These are phyloP conservation scores for Cytospora paraplurivora DNA, from an alignment of 2,329 filamentous ascomycete genomes.

Conservation along the genomic window DNA sequence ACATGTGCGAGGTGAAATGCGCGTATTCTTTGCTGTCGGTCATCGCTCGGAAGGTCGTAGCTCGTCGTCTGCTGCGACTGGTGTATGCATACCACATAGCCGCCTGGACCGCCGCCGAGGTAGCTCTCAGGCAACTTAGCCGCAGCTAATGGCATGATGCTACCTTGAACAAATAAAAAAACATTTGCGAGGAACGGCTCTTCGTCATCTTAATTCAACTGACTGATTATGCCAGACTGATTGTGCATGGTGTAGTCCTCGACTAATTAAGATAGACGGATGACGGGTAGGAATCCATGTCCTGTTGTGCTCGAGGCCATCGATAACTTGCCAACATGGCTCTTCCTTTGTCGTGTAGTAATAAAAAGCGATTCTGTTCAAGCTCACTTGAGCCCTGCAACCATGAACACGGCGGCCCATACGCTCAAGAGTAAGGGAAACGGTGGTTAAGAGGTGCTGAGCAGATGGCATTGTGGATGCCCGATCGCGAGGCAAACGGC, in stretches of 20 bases:
- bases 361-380: background rate
- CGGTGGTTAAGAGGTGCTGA: background rate
- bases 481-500: constrained; percentile 21
- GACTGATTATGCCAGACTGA: background rate
- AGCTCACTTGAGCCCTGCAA: constrained; percentile 10
- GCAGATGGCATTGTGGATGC: constrained; percentile 19
- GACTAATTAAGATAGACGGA: background rate
- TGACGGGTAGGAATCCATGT: background rate
- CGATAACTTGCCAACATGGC: background rate
- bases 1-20: background rate
- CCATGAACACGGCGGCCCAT: background rate
- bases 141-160: background rate
- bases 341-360: background rate
- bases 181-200: background rate
- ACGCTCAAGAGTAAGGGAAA: background rate
- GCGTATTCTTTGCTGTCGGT: background rate
- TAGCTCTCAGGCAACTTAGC: background rate
- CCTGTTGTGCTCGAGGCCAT: background rate
- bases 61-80: background rate
- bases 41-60: background rate
- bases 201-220: background rate
- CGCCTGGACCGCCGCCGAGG: too few relatives aligned
- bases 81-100: background rate
- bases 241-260: background rate
- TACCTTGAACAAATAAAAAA: background rate